Percentiles rank a stretch among this genome's conserved stretches.
Evolutionary conservation across 495 filamentous ascomycete genomes (phyloP).

Genomic region (Aeminium ludgeri): DNA sequence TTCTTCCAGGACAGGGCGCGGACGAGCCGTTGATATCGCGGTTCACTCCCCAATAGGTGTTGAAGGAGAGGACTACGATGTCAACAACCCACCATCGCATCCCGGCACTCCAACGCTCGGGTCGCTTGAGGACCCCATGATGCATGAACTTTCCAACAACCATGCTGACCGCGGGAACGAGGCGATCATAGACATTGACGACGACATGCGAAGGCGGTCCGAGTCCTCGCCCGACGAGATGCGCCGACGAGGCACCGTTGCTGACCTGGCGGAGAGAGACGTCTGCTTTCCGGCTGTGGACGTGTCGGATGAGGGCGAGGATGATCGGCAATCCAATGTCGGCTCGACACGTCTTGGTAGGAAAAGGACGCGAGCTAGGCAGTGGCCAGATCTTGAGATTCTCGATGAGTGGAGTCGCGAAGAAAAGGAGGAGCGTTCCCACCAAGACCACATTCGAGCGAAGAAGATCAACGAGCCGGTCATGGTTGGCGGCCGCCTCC

Average conservation of each 20-base stretch:
- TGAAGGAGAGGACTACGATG: slow-evolving; percentile 44
- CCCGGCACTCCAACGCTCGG: slow-evolving; percentile 55
- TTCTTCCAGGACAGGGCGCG: slow-evolving; percentile 7
- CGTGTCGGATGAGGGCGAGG: slow-evolving; percentile 62
- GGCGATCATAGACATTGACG: slow-evolving; percentile 43
- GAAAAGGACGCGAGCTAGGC: slow-evolving; percentile 31
- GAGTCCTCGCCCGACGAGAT: slow-evolving; percentile 16
- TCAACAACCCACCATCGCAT: slow-evolving; percentile 94
- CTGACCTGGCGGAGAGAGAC: slow-evolving; percentile 56
- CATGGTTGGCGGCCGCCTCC: slow-evolving; percentile 70
- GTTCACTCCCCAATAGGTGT: slow-evolving; percentile 1
- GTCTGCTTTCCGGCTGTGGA: slow-evolving; percentile 76
- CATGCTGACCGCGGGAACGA: slow-evolving; percentile 31
- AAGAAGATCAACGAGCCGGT: slow-evolving; percentile 91
- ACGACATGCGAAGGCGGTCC: slow-evolving; percentile 28
- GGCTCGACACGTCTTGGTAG: slow-evolving; percentile 37
- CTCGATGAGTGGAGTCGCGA: slow-evolving; percentile 81
- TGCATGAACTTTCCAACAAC: slow-evolving; percentile 36
- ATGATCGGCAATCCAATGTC: slow-evolving; percentile 27
- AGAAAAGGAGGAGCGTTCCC: slow-evolving; percentile 73
- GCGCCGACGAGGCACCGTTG: slow-evolving; percentile 34
- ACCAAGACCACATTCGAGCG: slow-evolving; percentile 55
- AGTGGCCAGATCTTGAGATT: slow-evolving; percentile 56
- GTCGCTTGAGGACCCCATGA: slow-evolving; percentile 60
- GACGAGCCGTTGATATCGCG: slow-evolving; percentile 6